phyloP scores from a whole-genome alignment of 129 eudicot genomes.

The Flaveria trinervia region DNA sequence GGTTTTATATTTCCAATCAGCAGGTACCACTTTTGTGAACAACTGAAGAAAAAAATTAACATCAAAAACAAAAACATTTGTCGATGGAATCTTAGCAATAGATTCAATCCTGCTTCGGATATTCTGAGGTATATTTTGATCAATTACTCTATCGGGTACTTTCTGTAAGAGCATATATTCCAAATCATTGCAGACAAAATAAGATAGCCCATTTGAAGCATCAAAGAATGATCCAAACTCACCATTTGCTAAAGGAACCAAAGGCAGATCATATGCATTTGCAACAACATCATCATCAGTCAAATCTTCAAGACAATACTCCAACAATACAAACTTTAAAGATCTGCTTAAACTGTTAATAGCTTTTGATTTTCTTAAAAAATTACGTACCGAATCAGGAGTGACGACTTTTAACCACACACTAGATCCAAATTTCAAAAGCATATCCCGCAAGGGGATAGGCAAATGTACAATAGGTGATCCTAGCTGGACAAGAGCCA shows the following conservation, averaged over 20 bases:
- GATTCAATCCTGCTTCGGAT: constrained; percentile 57
- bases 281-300: constrained; percentile 77
- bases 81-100: constrained; percentile 65
- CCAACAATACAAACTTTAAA: constrained; percentile 73
- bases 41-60: constrained; percentile 54
- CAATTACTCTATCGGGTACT: constrained; percentile 64
- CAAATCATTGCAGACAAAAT: constrained; percentile 78
- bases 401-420: constrained; percentile 73
- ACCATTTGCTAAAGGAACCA: constrained; percentile 94
- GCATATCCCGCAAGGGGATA: constrained; percentile 60
- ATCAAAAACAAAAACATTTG: constrained; percentile 63
- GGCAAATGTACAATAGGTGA: constrained; percentile 80
- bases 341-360: constrained; percentile 49
- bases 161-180: constrained; percentile 74
- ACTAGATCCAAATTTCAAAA: constrained; percentile 54
- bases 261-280: constrained; percentile 62
- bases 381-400: constrained; percentile 77
- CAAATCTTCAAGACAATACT: constrained; percentile 97
- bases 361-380: constrained; percentile 48
- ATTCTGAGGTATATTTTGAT: constrained; percentile 55
- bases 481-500: constrained; percentile 79
- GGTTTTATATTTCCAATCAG: constrained; percentile 76
- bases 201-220: constrained; percentile 58
- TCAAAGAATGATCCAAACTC: constrained; percentile 69
- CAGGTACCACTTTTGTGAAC: constrained; percentile 66